Conservation (phyloP, 1,139 yeast species). For the Arxiozyma telluris region DNA sequence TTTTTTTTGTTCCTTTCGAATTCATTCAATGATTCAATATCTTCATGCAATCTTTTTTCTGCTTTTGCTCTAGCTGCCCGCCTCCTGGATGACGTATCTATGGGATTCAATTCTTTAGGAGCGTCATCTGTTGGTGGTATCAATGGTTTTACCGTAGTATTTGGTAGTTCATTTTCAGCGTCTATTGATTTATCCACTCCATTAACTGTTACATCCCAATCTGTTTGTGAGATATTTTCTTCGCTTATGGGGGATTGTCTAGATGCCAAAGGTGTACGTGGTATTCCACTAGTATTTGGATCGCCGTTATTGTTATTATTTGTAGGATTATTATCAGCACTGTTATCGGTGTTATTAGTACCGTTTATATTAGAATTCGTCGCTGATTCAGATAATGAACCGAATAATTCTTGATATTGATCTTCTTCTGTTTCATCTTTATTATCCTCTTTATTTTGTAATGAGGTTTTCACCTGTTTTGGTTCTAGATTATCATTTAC, state of each 20-base stretch:
- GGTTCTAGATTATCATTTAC: not conserved
- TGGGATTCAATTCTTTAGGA: no score
- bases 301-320: not conserved
- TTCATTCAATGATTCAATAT: slow-evolving; percentile 57
- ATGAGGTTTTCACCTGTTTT: not conserved
- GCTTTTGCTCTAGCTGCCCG: slow-evolving; percentile 62
- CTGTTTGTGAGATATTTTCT: not conserved
- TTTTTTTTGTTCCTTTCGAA: slow-evolving; percentile 41
- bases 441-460: no score
- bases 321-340: not conserved
- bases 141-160: not conserved
- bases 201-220: not conserved
- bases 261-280: slow-evolving; percentile 2
- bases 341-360: not conserved
- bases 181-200: not conserved
- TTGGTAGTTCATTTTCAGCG: not conserved
- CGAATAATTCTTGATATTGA: not conserved
- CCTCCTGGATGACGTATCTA: slow-evolving; percentile 9
- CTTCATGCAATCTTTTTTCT: slow-evolving; percentile 53
- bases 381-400: not conserved
- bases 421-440: not conserved
- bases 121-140: not conserved
- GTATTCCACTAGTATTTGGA: not conserved
- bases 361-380: not conserved
- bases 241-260: slow-evolving; percentile 1